These are phyloP conservation scores for Jackrogersella minutella DNA, from an alignment of 495 filamentous ascomycete genomes.

Conservation along the genomic window DNA sequence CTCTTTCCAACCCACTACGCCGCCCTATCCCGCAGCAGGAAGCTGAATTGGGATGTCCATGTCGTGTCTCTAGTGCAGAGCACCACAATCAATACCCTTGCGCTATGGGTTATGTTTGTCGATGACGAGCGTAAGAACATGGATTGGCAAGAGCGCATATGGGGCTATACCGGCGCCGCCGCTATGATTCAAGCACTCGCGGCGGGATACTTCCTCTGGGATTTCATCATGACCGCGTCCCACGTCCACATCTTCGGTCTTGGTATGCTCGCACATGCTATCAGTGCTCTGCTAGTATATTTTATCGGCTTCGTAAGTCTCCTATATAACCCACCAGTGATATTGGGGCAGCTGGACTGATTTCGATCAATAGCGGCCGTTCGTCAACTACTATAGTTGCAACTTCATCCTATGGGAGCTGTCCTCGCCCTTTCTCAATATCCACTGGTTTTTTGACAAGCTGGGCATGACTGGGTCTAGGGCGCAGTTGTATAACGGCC, in stretches of 20 bases:
- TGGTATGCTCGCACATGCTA: slow-evolving; percentile 88
- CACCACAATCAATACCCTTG: slow-evolving; percentile 75
- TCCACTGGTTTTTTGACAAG: slow-evolving; percentile 99
- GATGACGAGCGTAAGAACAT: slow-evolving; percentile 80
- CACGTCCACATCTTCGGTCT: slow-evolving; percentile 83
- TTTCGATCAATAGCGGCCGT: slow-evolving; percentile 72
- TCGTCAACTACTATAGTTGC: slow-evolving; percentile 90
- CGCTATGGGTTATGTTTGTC: slow-evolving; percentile 81
- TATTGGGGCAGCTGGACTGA: neutral
- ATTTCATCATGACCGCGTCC: slow-evolving; percentile 75
- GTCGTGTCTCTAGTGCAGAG: slow-evolving; percentile 93
- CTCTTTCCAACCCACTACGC: slow-evolving; percentile 79
- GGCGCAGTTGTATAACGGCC: slow-evolving; percentile 44
- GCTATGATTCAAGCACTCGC: slow-evolving; percentile 87
- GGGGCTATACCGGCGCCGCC: slow-evolving; percentile 84
- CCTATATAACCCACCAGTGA: neutral
- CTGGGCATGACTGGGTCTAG: slow-evolving; percentile 87
- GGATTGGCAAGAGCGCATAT: slow-evolving; percentile 79
- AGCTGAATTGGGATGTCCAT: slow-evolving; percentile 95
- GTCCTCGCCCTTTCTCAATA: slow-evolving; percentile 90
- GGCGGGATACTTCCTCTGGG: slow-evolving; percentile 95
- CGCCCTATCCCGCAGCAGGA: slow-evolving; percentile 69
- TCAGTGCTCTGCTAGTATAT: slow-evolving; percentile 86
- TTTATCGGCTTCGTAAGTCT: slow-evolving; percentile 88
- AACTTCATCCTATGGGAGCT: slow-evolving; percentile 98